Conservation (phyloP, 345 rosid species). For the Firmiana major region DNA sequence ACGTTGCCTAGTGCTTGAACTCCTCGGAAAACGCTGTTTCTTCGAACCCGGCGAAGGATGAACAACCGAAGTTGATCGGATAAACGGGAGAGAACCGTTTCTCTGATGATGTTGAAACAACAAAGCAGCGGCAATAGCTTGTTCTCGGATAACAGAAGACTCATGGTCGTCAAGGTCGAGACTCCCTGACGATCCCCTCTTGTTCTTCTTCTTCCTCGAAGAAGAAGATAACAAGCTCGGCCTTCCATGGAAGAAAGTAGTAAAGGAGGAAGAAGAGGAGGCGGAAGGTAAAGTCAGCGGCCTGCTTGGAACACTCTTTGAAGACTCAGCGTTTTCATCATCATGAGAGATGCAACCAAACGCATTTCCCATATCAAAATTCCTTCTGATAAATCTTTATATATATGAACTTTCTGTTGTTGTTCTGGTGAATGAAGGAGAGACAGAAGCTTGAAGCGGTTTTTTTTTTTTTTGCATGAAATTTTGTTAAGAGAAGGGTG, state of each 20-base stretch:
- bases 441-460: background rate
- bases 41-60: background rate
- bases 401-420: background rate
- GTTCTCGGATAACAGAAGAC: background rate
- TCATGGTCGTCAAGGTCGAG: background rate
- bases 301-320: background rate
- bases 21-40: background rate
- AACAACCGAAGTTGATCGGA: background rate
- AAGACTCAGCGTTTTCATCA: background rate
- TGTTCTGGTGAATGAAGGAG: background rate
- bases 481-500: background rate
- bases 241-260: background rate
- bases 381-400: too few relatives aligned
- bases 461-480: background rate
- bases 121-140: background rate
- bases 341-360: background rate
- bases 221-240: background rate
- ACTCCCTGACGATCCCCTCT: background rate
- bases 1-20: background rate
- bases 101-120: background rate
- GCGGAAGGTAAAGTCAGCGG: background rate
- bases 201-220: background rate
- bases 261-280: background rate
- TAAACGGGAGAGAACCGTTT: background rate
- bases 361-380: background rate